Evolutionary conservation across 345 rosid genomes (phyloP), one percentile per base, ranked within the genome.

Genomic region (Nephelium lappaceum): DNA sequence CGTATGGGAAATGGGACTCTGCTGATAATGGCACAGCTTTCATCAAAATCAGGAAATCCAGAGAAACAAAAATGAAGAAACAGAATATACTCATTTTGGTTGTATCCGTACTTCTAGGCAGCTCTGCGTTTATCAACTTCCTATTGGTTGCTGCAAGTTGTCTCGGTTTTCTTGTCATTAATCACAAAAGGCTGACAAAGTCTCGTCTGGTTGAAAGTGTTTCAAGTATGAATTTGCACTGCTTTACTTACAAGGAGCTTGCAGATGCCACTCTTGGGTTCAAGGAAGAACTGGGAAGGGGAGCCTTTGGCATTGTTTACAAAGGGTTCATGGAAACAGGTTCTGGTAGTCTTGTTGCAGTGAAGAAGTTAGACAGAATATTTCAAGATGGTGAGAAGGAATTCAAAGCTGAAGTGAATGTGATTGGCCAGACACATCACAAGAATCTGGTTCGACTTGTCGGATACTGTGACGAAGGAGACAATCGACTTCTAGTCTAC

Each of bases 271-370:
- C 90, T 0, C 19, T 58, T 39, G 82, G 82, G 8, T 88, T 84
- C 76, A 80, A 82, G 67, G 77, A 79, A 39, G 82, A 84, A 62
- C 55, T 85, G 8, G 90, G 90, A 11, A 79, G 84, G 23, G 88
- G 90, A 23, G 63, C 87, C 10, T 88, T 86, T n/a, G 86, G 87
- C 12, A 77, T 61, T 24, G 91, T 86, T 25, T 88, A 82, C 57
- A 84, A 77, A 77, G 91, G 88, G 57, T 42, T 53, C 21, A 42
- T 82, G 51, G 16, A 62, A 69, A 27, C 31, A 3, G 65, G 58
- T 8, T 11, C 72, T 49, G 11, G 3, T 38, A 36, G 36, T 12
- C 19, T 21, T 9, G 51, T 84, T 21, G 85, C 91, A 16, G 85
- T 88, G 43, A 88, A 85, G 86, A 80, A 69, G 82, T 58, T 85